Base-by-base conservation (phyloP, 1,139 yeast species). In the Kurtzmaniella natalensis region DNA sequence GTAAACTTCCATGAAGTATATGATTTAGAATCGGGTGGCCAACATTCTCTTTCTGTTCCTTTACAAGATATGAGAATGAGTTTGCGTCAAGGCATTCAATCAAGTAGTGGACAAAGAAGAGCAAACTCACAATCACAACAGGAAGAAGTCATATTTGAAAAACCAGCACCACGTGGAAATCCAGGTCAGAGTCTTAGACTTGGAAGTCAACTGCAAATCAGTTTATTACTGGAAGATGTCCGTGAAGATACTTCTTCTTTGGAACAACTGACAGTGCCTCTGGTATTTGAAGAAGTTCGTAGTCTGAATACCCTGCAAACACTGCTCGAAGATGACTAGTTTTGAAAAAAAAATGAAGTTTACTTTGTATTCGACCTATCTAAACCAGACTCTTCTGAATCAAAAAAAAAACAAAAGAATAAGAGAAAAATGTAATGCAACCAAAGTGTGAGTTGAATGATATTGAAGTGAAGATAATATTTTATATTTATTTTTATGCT, bases 211-310 rank as follows among this genome's bases (percentile, higher is more conserved):
- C 29, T 26, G 29, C 29, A 17, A 21, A 21, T 26, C 9, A 30
- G 25, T 19, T 18, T 32, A 22, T 19, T 23, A 15, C 4, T 51
- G 28, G 64, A 58, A 20, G 53, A 49, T 5, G 11, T n/a, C 5
- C 18, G 18, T 4, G 28, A 35, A 14, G 65, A 59, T 23, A 49
- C 55, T 28, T 27, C 34, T 5, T 37, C 36, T 6, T 32, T 49
- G 18, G 70, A 64, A 35, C 55, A 60, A 37, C 59, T 65, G 35
- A 59, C 64, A 10, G 51, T 69, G n/a, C 64, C 67, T 11, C 64
- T 70, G 25, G 70, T 68, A 4, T 68, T 68, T 48, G 61, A 56
- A 26, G 47, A 39, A 3, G 52, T 44, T 11, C 35, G 42, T 28
- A 18, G 26, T 14, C 53, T 56, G 20, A 47, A 60, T 11, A 53